Evolutionary conservation across 495 filamentous ascomycete species (phyloP), one percentile per base, ranked within the genome.

Genomic region (Talaromyces liani): DNA sequence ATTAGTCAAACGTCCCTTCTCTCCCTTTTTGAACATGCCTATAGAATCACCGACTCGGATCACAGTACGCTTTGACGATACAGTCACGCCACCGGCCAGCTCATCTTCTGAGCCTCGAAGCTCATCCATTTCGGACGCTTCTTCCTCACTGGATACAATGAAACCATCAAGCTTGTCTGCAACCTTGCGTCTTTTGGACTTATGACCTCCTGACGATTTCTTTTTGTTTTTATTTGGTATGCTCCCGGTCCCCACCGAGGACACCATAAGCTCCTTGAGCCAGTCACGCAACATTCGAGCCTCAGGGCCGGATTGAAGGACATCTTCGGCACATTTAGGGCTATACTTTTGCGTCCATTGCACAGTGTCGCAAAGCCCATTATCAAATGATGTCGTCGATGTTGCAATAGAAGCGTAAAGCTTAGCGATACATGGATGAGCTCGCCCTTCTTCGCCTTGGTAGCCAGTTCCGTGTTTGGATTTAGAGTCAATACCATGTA

Each of bases 261-360:
- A 84, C 0, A 97, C 87, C 51, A 84, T 88, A 16, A 95, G 79
- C 45, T 78, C 82, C 36, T 80, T 80, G n/a, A 99, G 78, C 95
- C 95, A 99, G 58, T 96, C 87, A 55, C 85, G 84, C 33, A 99
- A 72, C 31, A 95, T 75, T 6, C 79, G 72, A 5, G 83, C 85
- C 71, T 97, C 91, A 9, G 75, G 83, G 0, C 91, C 89, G 20
- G 77, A 69, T 69, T 97, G 93, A 24, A 99, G 82, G 1, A 97
- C 88, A 63, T 93, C 85, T 6, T 77, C 77, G 1, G 91, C 86
- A 25, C 71, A 77, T 31, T 69, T 76, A 0, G 95, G 95, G 1
- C 91, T 85, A 77, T 97, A 97, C 67, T 99, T 99, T 31, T 92
- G 87, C 2, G 77, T 68, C 95, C 95, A 99, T 47, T 85, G 74